Base-by-base conservation (phyloP, 2,329 filamentous ascomycete genomes). In the Fusarium sp. region DNA sequence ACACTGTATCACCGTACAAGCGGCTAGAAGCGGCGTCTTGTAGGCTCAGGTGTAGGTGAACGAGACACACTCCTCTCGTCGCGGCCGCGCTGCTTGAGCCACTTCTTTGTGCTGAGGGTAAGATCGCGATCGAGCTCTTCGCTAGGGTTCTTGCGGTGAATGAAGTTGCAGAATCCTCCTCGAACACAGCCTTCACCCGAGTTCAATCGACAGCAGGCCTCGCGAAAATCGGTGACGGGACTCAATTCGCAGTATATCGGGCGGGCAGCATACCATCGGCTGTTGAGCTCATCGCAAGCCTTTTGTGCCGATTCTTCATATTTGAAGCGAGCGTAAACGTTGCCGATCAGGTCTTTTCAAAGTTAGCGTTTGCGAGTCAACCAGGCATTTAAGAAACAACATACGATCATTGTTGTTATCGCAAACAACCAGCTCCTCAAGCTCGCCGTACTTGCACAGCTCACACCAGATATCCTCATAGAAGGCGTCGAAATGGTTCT, bases 401-500 rank as follows among this genome's bases (percentile, higher is more conserved):
- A 74, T 80, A 92, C 90, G 95, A 79, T 99, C 96, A 83, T 99
- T 99, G 83, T 98, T 98, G 82, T 99, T 99, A 84, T 99, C 96
- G 83, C 96, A 99, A 4, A 99, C 95, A 13, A 99, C 96, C 13
- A 99, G 88, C 83, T 99, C 96, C 83, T 99, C 96, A 36, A 98
- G 86, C 83, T 98, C 93, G 73, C 96, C 96, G 80, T 97, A 99
- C 83, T 97, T 94, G 91, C 96, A 98, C 85, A 99, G 93, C 88
- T 99, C 96, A 84, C 95, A 98, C 95, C 96, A 99, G 72, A 99
- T 94, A 80, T 99, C 96, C 84, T 99, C 96, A 86, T 99, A 99
- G 82, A 99, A 99, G 77, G 96, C 96, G 82, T 99, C 96, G 79
- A 99, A 99, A 87, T 99, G 96, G 84, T 97, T 97, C 83, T 97